phyloP scores from a whole-genome alignment of 306 rosid species.

The Trifolium dubium region DNA sequence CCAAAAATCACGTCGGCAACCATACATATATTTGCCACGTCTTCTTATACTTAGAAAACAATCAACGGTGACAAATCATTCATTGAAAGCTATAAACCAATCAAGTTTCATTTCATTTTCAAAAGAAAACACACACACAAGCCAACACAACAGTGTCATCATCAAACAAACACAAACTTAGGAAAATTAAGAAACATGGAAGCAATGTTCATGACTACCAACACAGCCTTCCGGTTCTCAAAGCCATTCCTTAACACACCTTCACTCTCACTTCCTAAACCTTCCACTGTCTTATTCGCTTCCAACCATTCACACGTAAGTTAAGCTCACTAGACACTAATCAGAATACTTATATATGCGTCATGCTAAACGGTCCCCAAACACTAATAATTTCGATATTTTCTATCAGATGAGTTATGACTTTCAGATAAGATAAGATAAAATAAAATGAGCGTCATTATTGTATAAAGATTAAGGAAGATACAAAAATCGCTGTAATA shows the following conservation, averaged over 20 bases:
- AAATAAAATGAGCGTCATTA: too few relatives aligned
- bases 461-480: too few relatives aligned
- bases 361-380: too few relatives aligned
- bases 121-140: neutral
- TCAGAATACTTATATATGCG: too few relatives aligned
- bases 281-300: slow-evolving; percentile 61
- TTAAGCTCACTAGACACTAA: neutral
- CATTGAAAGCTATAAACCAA: neutral
- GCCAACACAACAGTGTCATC: neutral
- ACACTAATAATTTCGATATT: too few relatives aligned
- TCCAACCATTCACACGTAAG: slow-evolving; percentile 57
- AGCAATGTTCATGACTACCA: slow-evolving; percentile 47
- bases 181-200: slow-evolving; percentile 43
- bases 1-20: slow-evolving; percentile 1
- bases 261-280: slow-evolving; percentile 43
- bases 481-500: too few relatives aligned
- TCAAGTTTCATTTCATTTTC: neutral
- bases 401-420: too few relatives aligned
- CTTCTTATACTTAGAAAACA: neutral
- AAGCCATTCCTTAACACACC: slow-evolving; percentile 52
- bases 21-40: neutral
- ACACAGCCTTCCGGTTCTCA: slow-evolving; percentile 51
- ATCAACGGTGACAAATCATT: neutral
- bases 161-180: neutral
- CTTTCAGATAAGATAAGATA: too few relatives aligned